These are phyloP conservation scores for Tylopilus sp. DNA, from an alignment of 1,284 basidiomycete species.

Conservation along the genomic window DNA sequence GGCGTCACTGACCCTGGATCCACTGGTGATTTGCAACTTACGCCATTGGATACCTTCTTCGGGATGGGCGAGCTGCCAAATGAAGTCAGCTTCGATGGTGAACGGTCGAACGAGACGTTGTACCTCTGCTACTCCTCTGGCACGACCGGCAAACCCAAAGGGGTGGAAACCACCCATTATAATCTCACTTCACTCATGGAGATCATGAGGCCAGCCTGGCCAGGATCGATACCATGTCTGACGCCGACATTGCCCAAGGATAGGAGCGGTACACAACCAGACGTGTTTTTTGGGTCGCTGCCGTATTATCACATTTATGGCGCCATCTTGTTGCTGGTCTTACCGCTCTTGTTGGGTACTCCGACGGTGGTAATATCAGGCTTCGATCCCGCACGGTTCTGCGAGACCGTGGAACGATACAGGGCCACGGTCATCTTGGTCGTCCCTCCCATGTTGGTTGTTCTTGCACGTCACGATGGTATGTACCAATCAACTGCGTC, in stretches of 20 bases:
- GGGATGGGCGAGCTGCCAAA: slow-evolving; percentile 53
- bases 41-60: slow-evolving; percentile 56
- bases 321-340: slow-evolving; percentile 68
- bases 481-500: slow-evolving; percentile 16
- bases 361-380: slow-evolving; percentile 76
- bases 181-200: slow-evolving; percentile 67
- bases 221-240: slow-evolving; percentile 43
- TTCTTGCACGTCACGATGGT: slow-evolving; percentile 75
- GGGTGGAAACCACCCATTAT: slow-evolving; percentile 74
- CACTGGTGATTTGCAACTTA: slow-evolving; percentile 38
- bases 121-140: slow-evolving; percentile 78
- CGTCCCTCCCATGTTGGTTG: slow-evolving; percentile 89
- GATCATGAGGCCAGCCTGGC: slow-evolving; percentile 56
- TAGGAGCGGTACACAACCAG: slow-evolving; percentile 38
- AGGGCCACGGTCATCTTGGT: slow-evolving; percentile 71
- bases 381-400: slow-evolving; percentile 82
- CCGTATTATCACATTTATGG: slow-evolving; percentile 69
- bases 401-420: slow-evolving; percentile 74
- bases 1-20: slow-evolving; percentile 48
- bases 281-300: slow-evolving; percentile 67
- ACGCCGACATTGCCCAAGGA: slow-evolving; percentile 22
- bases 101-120: slow-evolving; percentile 61
- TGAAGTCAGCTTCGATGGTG: slow-evolving; percentile 65
- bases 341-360: slow-evolving; percentile 67
- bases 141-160: slow-evolving; percentile 72